Evolutionary conservation across 192 early-diverging fungal genomes (phyloP), one percentile per base, ranked within the genome.

Genomic region (Coemansia javaensis): DNA sequence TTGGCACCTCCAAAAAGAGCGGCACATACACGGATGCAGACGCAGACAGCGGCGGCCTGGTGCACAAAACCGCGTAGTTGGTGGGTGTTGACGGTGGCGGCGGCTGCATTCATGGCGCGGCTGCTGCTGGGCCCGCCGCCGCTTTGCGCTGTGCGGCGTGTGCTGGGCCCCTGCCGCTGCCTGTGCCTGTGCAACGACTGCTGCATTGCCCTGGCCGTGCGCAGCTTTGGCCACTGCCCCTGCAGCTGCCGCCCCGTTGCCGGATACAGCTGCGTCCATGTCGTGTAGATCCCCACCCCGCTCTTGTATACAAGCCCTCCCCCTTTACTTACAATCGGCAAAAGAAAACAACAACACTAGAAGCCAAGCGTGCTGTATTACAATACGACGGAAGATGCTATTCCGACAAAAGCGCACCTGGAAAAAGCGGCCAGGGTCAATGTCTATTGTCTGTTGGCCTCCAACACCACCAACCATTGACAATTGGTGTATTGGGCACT

Each of bases 171-270:
- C 0, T 75, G 71, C 32, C 56, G 71, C 21, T 75, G 71, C 27
- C 43, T 75, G 45, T 75, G 63, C 32, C 38, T 75, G 33, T 75
- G 71, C 52, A 66, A 75, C 20, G 71, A 75, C 12, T 75, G 71
- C 31, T 57, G 71, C 1, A 16, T 36, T 17, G 59, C 71, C 7
- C 44, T 75, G 39, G 71, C 51, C 0, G 55, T 56, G 12, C 63
- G 71, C 16, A 53, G 39, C 28, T 75, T 75, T 63, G 71, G 59
- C 41, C 71, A 66, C 27, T 75, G 71, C 16, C 71, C 71, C 17
- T 75, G 71, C 33, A 66, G 71, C 35, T 59, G 71, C 18, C 49
- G 63, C 17, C 14, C 40, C 22, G 63, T 75, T 32, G 47, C 31
- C 28, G 71, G 63, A 5, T 75, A 66, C 34, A 75, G 71, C 32